Evolutionary conservation across 257 asterid species (phyloP).

Genomic region (Datura wrightii): DNA sequence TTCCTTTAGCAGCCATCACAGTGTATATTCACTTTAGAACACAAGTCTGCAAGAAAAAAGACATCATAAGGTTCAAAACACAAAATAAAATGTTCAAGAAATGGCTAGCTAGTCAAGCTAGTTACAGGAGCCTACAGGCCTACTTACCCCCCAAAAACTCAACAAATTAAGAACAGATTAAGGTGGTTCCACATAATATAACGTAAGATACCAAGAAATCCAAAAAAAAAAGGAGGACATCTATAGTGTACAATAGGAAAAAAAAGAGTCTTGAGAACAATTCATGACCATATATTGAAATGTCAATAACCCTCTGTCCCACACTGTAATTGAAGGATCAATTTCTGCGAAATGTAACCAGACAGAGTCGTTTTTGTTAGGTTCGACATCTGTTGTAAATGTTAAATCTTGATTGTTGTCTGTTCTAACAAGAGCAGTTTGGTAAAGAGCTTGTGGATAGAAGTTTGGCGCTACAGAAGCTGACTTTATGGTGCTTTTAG

Average conservation of each 20-base stretch:
- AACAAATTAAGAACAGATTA: background rate
- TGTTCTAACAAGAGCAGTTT: too few species aligned
- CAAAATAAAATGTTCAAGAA: slow-evolving; percentile 12
- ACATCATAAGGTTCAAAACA: background rate
- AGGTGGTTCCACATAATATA: background rate
- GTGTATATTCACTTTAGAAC: slow-evolving; percentile 65
- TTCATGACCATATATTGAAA: too few species aligned
- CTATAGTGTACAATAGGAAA: background rate
- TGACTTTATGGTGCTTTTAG: too few species aligned
- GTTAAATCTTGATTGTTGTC: too few species aligned
- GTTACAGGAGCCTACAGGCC: background rate
- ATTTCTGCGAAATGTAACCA: too few species aligned
- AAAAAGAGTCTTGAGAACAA: too few species aligned
- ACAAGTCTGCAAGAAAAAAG: slow-evolving; percentile 56
- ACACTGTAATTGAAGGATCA: too few species aligned
- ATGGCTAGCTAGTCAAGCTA: background rate
- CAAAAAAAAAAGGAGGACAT: background rate
- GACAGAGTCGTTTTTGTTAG: too few species aligned
- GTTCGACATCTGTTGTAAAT: too few species aligned
- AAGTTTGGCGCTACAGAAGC: too few species aligned
- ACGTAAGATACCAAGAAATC: background rate
- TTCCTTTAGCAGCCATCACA: slow-evolving; percentile 72
- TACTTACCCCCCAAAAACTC: background rate
- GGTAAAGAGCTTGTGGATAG: too few species aligned
- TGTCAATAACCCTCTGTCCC: too few species aligned